Base-by-base conservation (phyloP, 805 yeast genomes). In the Suhomyces faveliae region DNA sequence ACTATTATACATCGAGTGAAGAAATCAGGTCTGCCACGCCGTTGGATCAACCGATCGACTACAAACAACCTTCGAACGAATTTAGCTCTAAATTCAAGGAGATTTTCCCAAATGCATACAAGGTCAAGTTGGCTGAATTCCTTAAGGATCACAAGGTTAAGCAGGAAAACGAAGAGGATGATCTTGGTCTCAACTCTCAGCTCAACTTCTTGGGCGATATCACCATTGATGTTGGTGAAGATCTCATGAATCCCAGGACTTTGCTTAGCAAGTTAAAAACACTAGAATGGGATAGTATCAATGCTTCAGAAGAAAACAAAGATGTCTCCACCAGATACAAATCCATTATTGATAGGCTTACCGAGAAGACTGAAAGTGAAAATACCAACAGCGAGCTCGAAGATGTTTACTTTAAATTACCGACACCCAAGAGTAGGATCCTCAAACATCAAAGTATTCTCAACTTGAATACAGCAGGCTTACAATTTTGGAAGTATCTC, bases 401-500 rank as follows among this genome's bases (percentile, higher is more conserved):
- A 11, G 58, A 58, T 3, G 51, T 47, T 20, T 39, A 53, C 8
- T 66, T 68, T 45, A 47, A 53, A 29, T 53, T 70, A 23, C 60
- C 64, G 12, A 52, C 45, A 5, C 52, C 57, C 13, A 68, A 68
- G 43, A 54, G 68, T 3, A 64, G 55, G 40, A 67, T 70, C 1
- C 30, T 57, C 27, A 72, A 70, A 43, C 68, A 73, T 41, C 69
- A 61, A 23, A 66, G 72, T 48, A 76, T 70, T 27, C 70, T 77
- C 37, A 81, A 75, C 59, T 74, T 74, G 55, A 68, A 71, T 45
- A 59, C 64, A 6, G 68, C 74, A 25, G 81, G 79, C 42, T 62
- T 77, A 13, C 62, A 65, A 49, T 78, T 77, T 56, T 84, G 85
- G 90, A 81, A 71, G 55, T 66, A 74, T 39, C 59, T 87, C 55